Percentiles rank a stretch among this genome's conserved stretches.
These are phyloP conservation scores for Camellia oleifera DNA, from an alignment of 179 eudicot genomes.

Conservation along the genomic window DNA sequence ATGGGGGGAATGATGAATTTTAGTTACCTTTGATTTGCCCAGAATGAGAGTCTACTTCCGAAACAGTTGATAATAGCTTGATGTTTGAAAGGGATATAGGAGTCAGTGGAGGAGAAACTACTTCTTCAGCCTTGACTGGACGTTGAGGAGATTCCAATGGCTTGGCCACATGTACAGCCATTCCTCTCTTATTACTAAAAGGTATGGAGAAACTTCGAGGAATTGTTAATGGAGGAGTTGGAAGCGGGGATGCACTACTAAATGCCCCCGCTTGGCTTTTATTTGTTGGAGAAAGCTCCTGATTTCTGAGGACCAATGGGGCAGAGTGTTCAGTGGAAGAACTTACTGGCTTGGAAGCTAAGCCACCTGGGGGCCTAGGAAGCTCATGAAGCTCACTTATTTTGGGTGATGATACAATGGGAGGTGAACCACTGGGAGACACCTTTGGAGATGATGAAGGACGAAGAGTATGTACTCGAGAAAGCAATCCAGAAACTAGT, in stretches of 20 bases:
- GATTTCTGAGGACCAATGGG: too few relatives aligned
- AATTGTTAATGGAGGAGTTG: constrained; percentile 72
- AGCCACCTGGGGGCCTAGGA: constrained; percentile 42
- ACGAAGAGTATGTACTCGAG: constrained; percentile 40
- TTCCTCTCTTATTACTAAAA: constrained; percentile 61
- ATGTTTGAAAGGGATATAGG: too few relatives aligned
- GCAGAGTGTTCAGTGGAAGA: too few relatives aligned
- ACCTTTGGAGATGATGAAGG: constrained; percentile 15
- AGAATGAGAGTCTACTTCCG: too few relatives aligned
- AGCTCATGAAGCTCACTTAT: constrained; percentile 19
- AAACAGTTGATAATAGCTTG: too few relatives aligned
- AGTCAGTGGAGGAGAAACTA: too few relatives aligned
- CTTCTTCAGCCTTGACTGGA: too few relatives aligned
- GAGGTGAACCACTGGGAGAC: constrained; percentile 55
- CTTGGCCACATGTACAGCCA: constrained; percentile 37
- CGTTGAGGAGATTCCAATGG: constrained; percentile 48
- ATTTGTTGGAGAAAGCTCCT: constrained; percentile 46
- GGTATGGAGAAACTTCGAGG: constrained; percentile 84
- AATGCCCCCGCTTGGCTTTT: constrained; percentile 34
- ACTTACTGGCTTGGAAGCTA: constrained; percentile 26
- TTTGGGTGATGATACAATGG: constrained; percentile 60
- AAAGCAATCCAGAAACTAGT: constrained; percentile 38
- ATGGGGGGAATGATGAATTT: too few relatives aligned
- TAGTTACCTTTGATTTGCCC: too few relatives aligned
- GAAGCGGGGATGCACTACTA: constrained; percentile 59